Percentiles rank a stretch among this genome's conserved stretches.
Conservation (phyloP, 805 yeast genomes). For the Torulaspora microellipsoides region DNA sequence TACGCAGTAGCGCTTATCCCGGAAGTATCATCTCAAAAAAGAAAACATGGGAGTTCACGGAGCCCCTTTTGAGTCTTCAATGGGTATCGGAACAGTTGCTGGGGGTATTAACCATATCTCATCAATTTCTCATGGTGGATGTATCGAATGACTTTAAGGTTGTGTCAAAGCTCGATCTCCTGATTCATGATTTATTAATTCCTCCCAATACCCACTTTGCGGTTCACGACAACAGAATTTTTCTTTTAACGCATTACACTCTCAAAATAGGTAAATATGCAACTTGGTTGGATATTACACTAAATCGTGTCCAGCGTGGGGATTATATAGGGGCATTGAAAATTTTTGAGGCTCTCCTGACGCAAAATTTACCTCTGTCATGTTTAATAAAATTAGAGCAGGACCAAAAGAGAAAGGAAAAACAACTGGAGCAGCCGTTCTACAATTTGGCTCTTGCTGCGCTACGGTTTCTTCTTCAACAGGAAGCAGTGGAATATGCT, state of each 20-base stretch:
- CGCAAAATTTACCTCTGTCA: slow-evolving; percentile 16
- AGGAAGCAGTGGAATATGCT: slow-evolving; percentile 13
- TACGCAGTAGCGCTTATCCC: background rate
- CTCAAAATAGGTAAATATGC: slow-evolving; percentile 27
- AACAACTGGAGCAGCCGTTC: slow-evolving; percentile 30
- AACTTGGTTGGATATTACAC: slow-evolving; percentile 32
- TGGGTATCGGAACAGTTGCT: slow-evolving; percentile 25
- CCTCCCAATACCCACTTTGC: slow-evolving; percentile 27
- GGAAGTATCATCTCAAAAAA: background rate
- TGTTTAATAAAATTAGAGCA: slow-evolving; percentile 17
- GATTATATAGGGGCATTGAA: slow-evolving; percentile 28
- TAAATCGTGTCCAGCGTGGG: slow-evolving; percentile 29
- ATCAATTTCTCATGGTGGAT: slow-evolving; percentile 23
- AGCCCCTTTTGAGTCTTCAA: slow-evolving; percentile 19
- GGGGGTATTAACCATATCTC: slow-evolving; percentile 27
- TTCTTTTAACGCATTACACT: slow-evolving; percentile 25
- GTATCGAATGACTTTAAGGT: slow-evolving; percentile 9
- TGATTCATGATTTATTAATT: slow-evolving; percentile 24
- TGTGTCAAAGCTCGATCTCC: slow-evolving; percentile 22
- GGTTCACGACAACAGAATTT: slow-evolving; percentile 17
- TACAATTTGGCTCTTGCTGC: slow-evolving; percentile 30
- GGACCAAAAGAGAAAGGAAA: slow-evolving; percentile 13
- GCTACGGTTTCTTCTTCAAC: slow-evolving; percentile 22
- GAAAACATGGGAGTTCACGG: slow-evolving; percentile 8
- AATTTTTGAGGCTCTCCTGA: slow-evolving; percentile 20